A percentile compares a stretch with the other conserved stretches of the same genome.
Evolutionary conservation across 805 yeast species (phyloP).

Genomic region (Cyberlindnera samutprakarnensis): DNA sequence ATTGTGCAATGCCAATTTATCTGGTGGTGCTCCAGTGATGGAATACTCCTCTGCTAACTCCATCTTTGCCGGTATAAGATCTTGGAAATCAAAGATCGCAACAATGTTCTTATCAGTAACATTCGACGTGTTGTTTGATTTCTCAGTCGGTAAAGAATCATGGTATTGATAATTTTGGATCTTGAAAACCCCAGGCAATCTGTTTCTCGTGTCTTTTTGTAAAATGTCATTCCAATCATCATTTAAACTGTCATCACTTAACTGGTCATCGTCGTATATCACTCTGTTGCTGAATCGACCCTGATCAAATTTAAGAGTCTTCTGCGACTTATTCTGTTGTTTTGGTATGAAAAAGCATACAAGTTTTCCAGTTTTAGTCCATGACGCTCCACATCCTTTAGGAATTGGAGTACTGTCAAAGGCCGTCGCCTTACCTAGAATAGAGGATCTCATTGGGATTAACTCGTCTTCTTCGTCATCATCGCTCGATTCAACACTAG

Average conservation of each 20-base stretch:
- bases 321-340: conserved; percentile 30
- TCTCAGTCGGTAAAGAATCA: conserved; percentile 15
- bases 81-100: conserved; percentile 53
- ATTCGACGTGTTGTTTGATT: conserved; percentile 12
- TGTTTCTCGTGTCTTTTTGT: conserved; percentile 45
- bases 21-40: conserved; percentile 57
- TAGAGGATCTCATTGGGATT: conserved; percentile 9
- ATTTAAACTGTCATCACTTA: conserved; percentile 50
- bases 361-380: conserved; percentile 73
- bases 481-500: conserved; percentile 9
- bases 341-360: conserved; percentile 74
- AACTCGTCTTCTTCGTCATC: conserved; percentile 26
- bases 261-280: conserved; percentile 18
- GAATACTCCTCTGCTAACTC: conserved; percentile 63
- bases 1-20: conserved; percentile 59
- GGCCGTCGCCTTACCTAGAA: conserved; percentile 5
- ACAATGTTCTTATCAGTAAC: conserved; percentile 43
- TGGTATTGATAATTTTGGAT: conserved; percentile 14
- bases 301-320: conserved; percentile 43
- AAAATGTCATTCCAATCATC: conserved; percentile 65
- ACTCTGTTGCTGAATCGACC: conserved; percentile 39
- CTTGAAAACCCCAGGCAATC: conserved; percentile 39
- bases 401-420: conserved; percentile 87
- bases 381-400: conserved; percentile 86
- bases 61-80: conserved; percentile 68